A percentile compares a stretch with the other conserved stretches of the same genome.
phyloP scores from a whole-genome alignment of 441 rosid genomes.

The Metrosideros polymorpha region DNA sequence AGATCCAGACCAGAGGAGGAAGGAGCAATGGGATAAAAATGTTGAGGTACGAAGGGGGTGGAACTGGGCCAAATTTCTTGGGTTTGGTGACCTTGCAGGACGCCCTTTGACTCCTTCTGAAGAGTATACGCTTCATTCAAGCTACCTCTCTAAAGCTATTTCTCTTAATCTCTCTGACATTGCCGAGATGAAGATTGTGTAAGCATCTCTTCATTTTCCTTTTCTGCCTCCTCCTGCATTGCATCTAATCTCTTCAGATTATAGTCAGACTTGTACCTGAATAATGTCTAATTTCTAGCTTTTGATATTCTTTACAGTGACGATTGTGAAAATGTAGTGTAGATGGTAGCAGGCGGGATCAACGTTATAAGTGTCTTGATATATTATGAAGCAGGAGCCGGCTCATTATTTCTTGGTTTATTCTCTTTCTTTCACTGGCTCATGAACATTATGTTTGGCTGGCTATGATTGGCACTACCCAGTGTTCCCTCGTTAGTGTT shows the following conservation, averaged over 20 bases:
- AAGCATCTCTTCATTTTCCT: constrained; percentile 21
- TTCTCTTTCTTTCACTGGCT: not conserved
- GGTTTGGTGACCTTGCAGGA: constrained; percentile 93
- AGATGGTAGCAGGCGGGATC: not conserved
- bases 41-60: constrained; percentile 79
- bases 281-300: not conserved
- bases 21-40: constrained; percentile 97
- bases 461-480: not conserved
- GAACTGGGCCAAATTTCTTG: constrained; percentile 87
- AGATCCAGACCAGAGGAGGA: constrained; percentile 95
- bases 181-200: constrained; percentile 99
- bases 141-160: constrained; percentile 94
- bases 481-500: not conserved
- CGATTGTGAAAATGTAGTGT: not conserved
- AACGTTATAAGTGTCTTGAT: not conserved
- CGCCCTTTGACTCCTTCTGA: constrained; percentile 84
- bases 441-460: not conserved
- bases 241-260: not conserved
- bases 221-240: not conserved
- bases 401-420: not conserved
- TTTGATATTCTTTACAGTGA: not conserved
- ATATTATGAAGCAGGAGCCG: not conserved
- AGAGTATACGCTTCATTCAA: constrained; percentile 92
- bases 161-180: constrained; percentile 93
- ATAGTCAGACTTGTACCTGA: not conserved